phyloP scores from a whole-genome alignment of 257 asterid genomes.

The Solanum microdontum region DNA sequence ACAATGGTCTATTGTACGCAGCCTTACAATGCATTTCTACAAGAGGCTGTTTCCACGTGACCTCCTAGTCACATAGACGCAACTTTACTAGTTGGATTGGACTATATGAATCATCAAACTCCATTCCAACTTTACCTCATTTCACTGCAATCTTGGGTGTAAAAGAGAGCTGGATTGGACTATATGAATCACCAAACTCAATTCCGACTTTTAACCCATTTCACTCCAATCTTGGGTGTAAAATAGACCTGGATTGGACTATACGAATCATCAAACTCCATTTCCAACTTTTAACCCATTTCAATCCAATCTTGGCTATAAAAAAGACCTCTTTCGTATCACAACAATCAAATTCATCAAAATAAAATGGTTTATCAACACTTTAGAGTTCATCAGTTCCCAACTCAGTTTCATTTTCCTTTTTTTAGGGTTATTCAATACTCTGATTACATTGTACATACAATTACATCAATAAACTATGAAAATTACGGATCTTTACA shows the following conservation, averaged over 20 bases:
- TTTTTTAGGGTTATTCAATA: neutral
- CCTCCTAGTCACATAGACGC: neutral
- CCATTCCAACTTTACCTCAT: neutral
- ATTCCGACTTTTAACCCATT: neutral
- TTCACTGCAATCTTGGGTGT: neutral
- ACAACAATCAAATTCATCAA: neutral
- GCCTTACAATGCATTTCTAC: neutral
- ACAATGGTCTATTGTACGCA: neutral
- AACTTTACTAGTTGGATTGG: neutral
- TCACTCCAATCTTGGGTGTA: neutral
- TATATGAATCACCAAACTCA: neutral
- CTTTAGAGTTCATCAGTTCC: neutral
- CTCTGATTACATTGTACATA: neutral
- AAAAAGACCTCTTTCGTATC: neutral
- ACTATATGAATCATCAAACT: neutral
- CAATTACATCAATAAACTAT: neutral
- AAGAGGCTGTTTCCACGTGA: neutral
- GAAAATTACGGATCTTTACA: conserved; percentile 10
- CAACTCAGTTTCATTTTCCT: neutral
- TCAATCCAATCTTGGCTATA: neutral
- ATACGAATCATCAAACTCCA: neutral
- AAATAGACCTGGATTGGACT: neutral
- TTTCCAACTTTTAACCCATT: neutral
- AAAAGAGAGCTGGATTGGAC: neutral
- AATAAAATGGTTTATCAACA: neutral